Evolutionary conservation across 441 rosid species (phyloP), one percentile per base, ranked within the genome.

Genomic region (Adansonia rubrostipa): DNA sequence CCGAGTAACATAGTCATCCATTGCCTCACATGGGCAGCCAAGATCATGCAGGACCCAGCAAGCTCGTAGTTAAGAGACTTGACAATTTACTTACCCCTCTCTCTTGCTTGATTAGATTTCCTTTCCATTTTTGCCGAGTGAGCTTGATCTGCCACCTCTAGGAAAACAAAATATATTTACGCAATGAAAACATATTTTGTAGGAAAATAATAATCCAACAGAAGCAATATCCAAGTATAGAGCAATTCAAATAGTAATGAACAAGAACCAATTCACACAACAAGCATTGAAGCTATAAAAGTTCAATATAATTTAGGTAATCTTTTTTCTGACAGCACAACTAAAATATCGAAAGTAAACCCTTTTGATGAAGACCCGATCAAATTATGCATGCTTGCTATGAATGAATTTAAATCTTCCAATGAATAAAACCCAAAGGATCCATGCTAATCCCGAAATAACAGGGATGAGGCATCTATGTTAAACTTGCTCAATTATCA

Each of bases 71-170:
- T 22, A 50, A 71, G 15, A 24, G 3, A 47, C 33, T 22, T 6
- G 57, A 20, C 61, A 74, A 7, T 60, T 44, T 58, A 58, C 77
- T 88, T 82, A 86, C 89, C 90, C 85, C 81, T 88, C 67, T 81
- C 87, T 80, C 85, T 76, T 76, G 77, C 84, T 62, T 63, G 84
- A 81, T 89, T 87, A 61, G 71, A 48, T 61, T 54, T 71, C 82
- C 79, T 88, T 76, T 79, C 87, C 69, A 51, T 79, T 50, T 81
- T 80, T 47, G 77, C 67, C 7, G 93, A 80, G 74, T 83, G 82
- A 75, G 56, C 81, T 77, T 85, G 79, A 75, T 68, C 88, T 83
- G 82, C 79, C 68, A 81, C 57, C 73, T 64, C 80, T 11, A 86
- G 75, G 65, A 78, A 69, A 14, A 75, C 77, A 77, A 50, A 83